Base-by-base conservation (phyloP, 805 yeast genomes). In the Nakazawaea ishiwadae region DNA sequence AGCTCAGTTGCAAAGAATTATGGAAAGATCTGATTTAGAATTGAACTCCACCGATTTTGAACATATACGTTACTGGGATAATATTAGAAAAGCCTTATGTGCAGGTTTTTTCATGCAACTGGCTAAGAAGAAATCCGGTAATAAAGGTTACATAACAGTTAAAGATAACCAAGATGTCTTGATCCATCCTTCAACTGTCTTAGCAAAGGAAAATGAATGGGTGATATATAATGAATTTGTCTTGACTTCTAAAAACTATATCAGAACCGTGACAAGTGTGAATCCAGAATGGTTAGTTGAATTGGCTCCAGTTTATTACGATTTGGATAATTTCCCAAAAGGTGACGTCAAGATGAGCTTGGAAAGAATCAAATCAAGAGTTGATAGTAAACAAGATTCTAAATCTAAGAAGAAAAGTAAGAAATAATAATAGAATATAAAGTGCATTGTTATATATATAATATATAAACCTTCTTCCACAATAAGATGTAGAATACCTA, bases 101-200 rank as follows among this genome's bases (percentile, higher is more conserved):
- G 76, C 87, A n/a, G 99, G 99, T 2, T 90, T 89, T 62, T 93
- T 93, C 69, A 90, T 93, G 98, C 99, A 93, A 68, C 95, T 86
- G 42, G 98, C 97, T 26, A 93, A 90, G 67, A 87, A 86, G 69
- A 79, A 78, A 66, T 76, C 84, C n/a, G 81, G 87, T 29, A 73
- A 77, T 31, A 84, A 82, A 54, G 90, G 86, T n/a, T 91, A 84
- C 60, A 74, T 85, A 52, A 93, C 99, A 0, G 84, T 90, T 38
- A 89, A 89, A 63, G 99, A 93, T 63, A 89, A 90, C 57, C 99
- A 93, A 68, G 98, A 91, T 48, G 98, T 91, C 10, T 65, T 89
- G 53, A 73, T 93, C 35, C 99, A 93, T 59, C 99, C 99, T 46
- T 82, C 93, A 42, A 87, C 97, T 1, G 93, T 89, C 9, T 66